These are phyloP conservation scores for Cnidoscolus chayamansa DNA, from an alignment of 441 rosid species.

Conservation along the genomic window DNA sequence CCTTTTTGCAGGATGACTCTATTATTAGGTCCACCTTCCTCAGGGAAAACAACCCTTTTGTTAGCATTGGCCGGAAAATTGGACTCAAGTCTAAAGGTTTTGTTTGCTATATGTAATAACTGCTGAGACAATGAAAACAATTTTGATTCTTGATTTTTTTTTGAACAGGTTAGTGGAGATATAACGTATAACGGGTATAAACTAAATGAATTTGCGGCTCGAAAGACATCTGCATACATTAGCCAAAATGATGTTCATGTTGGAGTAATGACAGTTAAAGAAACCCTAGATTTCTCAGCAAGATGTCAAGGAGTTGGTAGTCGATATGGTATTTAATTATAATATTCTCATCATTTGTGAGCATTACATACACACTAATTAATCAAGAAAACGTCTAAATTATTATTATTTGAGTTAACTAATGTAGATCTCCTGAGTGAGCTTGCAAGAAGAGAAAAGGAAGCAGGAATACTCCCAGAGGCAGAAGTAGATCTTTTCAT, in stretches of 20 bases:
- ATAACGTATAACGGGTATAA: slow-evolving; percentile 23
- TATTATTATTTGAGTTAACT: not conserved
- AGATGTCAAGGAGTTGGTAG: slow-evolving; percentile 29
- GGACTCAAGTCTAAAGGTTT: slow-evolving; percentile 51
- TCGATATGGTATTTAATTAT: slow-evolving; percentile 21
- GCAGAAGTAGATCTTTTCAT: slow-evolving; percentile 36
- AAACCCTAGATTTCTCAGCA: slow-evolving; percentile 27
- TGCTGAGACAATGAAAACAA: not conserved
- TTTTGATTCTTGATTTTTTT: not conserved
- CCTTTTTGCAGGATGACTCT: slow-evolving; percentile 43
- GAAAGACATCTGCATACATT: slow-evolving; percentile 29
- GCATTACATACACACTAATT: not conserved
- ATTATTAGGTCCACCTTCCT: slow-evolving; percentile 35
- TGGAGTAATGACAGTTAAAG: slow-evolving; percentile 31
- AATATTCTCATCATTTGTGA: not conserved
- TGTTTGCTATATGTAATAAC: too few species aligned
- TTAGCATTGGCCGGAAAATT: slow-evolving; percentile 42
- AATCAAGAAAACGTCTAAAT: not conserved
- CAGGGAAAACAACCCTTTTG: slow-evolving; percentile 33
- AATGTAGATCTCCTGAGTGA: slow-evolving; percentile 26
- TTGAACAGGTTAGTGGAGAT: slow-evolving; percentile 42
- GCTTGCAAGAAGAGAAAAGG: slow-evolving; percentile 33
- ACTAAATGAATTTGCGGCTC: slow-evolving; percentile 24
- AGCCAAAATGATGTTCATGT: slow-evolving; percentile 32
- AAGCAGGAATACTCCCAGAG: slow-evolving; percentile 29